Conservation (phyloP, 805 yeast genomes). For the Komagataella phaffii region DNA sequence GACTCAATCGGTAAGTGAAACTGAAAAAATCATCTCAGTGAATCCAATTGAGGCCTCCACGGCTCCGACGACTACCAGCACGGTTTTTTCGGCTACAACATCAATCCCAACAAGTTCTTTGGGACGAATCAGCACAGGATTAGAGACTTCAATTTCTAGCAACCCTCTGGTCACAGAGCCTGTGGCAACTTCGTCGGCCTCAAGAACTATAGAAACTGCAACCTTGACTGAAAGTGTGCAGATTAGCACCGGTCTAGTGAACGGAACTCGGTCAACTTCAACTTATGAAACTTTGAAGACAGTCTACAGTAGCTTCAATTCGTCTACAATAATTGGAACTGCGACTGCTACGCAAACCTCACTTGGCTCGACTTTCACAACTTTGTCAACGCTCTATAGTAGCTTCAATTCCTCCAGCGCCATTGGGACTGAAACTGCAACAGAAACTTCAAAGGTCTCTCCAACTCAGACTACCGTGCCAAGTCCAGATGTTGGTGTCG, state of each 20-base stretch:
- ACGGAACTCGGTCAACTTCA: neutral
- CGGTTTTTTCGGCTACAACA: conserved; percentile 4
- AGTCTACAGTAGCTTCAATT: neutral
- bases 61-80: conserved; percentile 4
- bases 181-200: neutral
- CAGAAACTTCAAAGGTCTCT: neutral
- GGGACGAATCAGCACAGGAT: neutral
- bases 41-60: neutral
- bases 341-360: neutral
- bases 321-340: neutral
- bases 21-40: neutral
- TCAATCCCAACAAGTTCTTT: neutral
- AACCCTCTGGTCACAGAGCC: neutral
- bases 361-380: neutral
- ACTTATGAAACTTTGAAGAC: neutral
- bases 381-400: neutral
- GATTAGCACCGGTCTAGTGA: neutral
- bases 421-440: neutral
- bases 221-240: neutral
- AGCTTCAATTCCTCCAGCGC: neutral
- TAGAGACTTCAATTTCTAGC: neutral
- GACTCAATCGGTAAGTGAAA: neutral
- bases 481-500: conserved; percentile 2
- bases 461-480: neutral
- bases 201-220: neutral